phyloP scores from a whole-genome alignment of 1,139 yeast species.

The Suhomyces guaymorum region DNA sequence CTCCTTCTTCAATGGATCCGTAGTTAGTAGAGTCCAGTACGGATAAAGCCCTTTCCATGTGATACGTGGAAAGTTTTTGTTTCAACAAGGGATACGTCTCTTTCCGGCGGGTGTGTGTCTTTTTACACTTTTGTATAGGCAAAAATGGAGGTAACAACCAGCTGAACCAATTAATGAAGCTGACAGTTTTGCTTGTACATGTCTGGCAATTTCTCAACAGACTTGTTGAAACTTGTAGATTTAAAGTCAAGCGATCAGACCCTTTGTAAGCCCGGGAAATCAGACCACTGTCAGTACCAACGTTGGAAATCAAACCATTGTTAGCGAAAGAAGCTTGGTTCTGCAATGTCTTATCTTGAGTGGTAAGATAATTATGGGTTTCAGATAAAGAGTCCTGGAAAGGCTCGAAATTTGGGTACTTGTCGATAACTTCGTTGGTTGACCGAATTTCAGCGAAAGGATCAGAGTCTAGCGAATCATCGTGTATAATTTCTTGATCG shows the following conservation, averaged over 20 bases:
- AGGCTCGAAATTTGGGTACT: conserved; percentile 12
- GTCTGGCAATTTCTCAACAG: not conserved
- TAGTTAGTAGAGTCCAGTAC: conserved; percentile 12
- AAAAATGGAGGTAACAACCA: conserved; percentile 29
- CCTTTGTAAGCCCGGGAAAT: no score
- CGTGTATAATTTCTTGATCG: conserved; percentile 14
- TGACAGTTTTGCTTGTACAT: conserved; percentile 3
- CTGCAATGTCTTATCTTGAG: no score
- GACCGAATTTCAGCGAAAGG: conserved; percentile 12
- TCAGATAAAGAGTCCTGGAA: no score
- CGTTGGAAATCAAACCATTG: no score
- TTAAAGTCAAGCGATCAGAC: no score
- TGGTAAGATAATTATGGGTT: no score
- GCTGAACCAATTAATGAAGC: conserved; percentile 22
- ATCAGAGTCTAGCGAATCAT: conserved; percentile 15
- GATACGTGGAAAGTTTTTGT: conserved; percentile 16
- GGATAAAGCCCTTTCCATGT: conserved; percentile 17
- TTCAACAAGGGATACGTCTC: conserved; percentile 18
- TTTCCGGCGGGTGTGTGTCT: conserved; percentile 1
- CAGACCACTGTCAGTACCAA: no score
- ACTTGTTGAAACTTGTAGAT: not conserved
- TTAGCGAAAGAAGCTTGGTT: no score
- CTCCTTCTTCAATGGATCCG: conserved; percentile 11
- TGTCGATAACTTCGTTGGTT: conserved; percentile 17
- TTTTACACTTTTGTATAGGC: conserved; percentile 13